Base-by-base conservation (phyloP, 768 basidiomycete species). In the Lentinula sp. region DNA sequence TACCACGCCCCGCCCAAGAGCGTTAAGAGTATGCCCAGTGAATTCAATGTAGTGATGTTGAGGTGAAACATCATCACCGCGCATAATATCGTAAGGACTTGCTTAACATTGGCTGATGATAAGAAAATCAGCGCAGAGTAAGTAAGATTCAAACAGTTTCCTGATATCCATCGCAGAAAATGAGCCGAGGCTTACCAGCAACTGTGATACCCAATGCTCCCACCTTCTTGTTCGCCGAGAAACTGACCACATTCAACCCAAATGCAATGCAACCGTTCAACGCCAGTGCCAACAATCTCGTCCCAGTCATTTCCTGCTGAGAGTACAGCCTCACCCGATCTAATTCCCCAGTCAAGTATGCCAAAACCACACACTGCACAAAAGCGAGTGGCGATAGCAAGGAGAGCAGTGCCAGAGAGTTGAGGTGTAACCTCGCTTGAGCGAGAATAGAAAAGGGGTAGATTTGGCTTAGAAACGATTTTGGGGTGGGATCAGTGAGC, bases 331-430 rank as follows among this genome's bases (percentile, higher is more conserved):
- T 73, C 18, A 93, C 86, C 1, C 77, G 75, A 1, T 80, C 81
- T 10, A 96, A 77, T 76, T 99, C 97, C 4, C 96, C 96, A 4
- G 85, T 85, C 46, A 82, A 72, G 68, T 88, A 82, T 0, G 93
- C 94, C 41, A 93, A 84, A 4, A 88, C 65, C 10, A 90, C 77
- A 66, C 94, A 95, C 71, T 98, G 90, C 53, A 93, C 79, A 73
- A 95, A 92, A 1, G 96, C 95, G 43, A 98, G 79, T 0, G 95
- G 96, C 0, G 90, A 91, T 81, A 98, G 93, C 52, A 94, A 85
- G 63, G 89, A 85, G 33, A 98, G 79, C 20, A 98, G 83, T 65
- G 95, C 93, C 42, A 98, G 81, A 1, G 95, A 92, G 62, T 89
- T 88, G 50, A 89, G 72, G 2, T 73, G 68, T 28, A 81, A 13